Evolutionary conservation across 345 rosid genomes (phyloP).

Genomic region (Euphorbia peplus): DNA sequence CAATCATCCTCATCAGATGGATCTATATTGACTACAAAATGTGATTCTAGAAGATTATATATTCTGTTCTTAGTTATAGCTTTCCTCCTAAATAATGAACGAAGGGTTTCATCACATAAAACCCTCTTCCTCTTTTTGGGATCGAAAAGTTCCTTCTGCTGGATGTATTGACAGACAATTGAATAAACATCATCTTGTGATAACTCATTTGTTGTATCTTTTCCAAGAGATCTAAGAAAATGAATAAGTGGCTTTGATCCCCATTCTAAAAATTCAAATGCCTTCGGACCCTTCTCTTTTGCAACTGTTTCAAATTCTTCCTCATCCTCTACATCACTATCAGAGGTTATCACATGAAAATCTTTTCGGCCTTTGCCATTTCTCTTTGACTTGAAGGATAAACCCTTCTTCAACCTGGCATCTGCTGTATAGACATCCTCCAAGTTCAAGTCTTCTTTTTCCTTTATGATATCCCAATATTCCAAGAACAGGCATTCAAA

Average conservation of each 20-base stretch:
- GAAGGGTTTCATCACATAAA: constrained; percentile 43
- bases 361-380: constrained; percentile 1
- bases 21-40: constrained; percentile 36
- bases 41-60: constrained; percentile 30
- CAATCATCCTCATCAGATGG: constrained; percentile 20
- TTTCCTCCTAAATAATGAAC: constrained; percentile 42
- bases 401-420: constrained; percentile 15
- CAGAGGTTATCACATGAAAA: constrained; percentile 3
- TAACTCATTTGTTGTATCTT: constrained; percentile 36
- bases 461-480: constrained; percentile 44
- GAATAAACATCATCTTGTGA: constrained; percentile 32
- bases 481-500: constrained; percentile 43
- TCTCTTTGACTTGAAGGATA: neutral
- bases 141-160: constrained; percentile 28
- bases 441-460: constrained; percentile 34
- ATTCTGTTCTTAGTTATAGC: constrained; percentile 27
- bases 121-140: constrained; percentile 30
- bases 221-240: constrained; percentile 45
- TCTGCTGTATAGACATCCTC: constrained; percentile 36
- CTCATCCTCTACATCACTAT: constrained; percentile 19
- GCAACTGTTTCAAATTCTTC: constrained; percentile 9
- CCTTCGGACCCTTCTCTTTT: constrained; percentile 23
- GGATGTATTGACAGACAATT: constrained; percentile 35
- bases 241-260: constrained; percentile 52
- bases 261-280: constrained; percentile 38